phyloP scores from a whole-genome alignment of 352 stramenopile genomes.

The Phytophthora constricta region DNA sequence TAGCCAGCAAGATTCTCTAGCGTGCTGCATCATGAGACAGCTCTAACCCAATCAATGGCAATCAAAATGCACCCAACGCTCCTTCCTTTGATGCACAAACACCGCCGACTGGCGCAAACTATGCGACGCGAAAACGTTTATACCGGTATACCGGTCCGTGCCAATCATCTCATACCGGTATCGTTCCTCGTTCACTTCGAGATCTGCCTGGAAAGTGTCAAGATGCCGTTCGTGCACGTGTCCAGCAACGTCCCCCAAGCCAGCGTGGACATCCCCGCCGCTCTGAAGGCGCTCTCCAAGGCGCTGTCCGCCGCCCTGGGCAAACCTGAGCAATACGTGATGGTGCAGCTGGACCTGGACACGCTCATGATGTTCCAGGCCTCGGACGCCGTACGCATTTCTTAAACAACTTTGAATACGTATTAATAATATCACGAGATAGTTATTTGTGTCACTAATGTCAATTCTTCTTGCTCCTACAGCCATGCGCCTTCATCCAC shows the following conservation, averaged over 20 bases:
- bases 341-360: slow-evolving; percentile 48
- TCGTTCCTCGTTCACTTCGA: no score
- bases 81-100: no score
- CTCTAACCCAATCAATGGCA: background rate
- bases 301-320: slow-evolving; percentile 40
- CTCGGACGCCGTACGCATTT: slow-evolving; percentile 33
- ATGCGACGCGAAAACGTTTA: no score
- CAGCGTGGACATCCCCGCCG: slow-evolving; percentile 35
- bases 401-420: background rate
- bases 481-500: slow-evolving; percentile 49
- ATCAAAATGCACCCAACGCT: no score
- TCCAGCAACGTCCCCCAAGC: slow-evolving; percentile 44
- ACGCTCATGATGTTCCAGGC: slow-evolving; percentile 38
- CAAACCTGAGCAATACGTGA: slow-evolving; percentile 39
- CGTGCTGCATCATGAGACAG: background rate
- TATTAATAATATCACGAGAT: no score
- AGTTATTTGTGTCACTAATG: background rate
- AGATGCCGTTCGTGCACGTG: slow-evolving; percentile 51
- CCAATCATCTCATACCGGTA: no score
- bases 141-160: no score
- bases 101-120: no score
- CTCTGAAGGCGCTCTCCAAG: slow-evolving; percentile 44
- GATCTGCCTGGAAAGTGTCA: no score
- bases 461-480: background rate
- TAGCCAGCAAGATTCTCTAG: no score